Evolutionary conservation across 2,329 filamentous ascomycete genomes (phyloP).

Genomic region (Ophiostoma perfectum): DNA sequence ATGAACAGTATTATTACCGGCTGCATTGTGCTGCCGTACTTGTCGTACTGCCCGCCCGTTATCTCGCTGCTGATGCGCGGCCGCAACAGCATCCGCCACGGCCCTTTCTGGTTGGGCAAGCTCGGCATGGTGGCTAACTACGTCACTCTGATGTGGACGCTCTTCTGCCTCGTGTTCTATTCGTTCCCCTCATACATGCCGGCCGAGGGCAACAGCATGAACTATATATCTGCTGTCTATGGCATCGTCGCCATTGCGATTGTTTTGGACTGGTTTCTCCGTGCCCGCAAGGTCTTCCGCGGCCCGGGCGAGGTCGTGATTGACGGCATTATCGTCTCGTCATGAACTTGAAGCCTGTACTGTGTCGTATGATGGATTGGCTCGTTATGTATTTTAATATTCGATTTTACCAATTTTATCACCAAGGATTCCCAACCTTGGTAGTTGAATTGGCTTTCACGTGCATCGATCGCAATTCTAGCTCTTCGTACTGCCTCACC

Average conservation of each 20-base stretch:
- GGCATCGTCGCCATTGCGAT: neutral
- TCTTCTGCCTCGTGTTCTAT: conserved; percentile 42
- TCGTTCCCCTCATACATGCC: conserved; percentile 41
- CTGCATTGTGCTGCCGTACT: conserved; percentile 36
- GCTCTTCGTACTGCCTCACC: too few relatives aligned
- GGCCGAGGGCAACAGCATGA: conserved; percentile 40
- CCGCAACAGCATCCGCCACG: conserved; percentile 28
- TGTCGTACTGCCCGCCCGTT: conserved; percentile 44
- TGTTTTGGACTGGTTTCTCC: neutral
- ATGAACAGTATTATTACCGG: conserved; percentile 19
- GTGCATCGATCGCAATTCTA: too few relatives aligned
- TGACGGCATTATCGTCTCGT: too few relatives aligned
- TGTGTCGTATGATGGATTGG: too few relatives aligned
- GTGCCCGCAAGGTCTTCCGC: neutral
- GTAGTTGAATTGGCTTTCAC: too few relatives aligned
- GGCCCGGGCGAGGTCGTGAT: neutral
- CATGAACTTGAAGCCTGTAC: too few relatives aligned
- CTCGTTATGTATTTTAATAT: too few relatives aligned
- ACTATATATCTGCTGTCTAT: conserved; percentile 36
- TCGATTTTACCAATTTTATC: too few relatives aligned
- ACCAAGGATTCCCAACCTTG: too few relatives aligned
- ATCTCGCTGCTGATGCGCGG: conserved; percentile 38
- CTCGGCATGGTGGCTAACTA: conserved; percentile 35
- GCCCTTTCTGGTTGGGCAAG: conserved; percentile 35
- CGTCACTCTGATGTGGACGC: conserved; percentile 39